These are phyloP conservation scores for Mollisiaceae sp. DNA, from an alignment of 2,329 filamentous ascomycete genomes.

Conservation along the genomic window DNA sequence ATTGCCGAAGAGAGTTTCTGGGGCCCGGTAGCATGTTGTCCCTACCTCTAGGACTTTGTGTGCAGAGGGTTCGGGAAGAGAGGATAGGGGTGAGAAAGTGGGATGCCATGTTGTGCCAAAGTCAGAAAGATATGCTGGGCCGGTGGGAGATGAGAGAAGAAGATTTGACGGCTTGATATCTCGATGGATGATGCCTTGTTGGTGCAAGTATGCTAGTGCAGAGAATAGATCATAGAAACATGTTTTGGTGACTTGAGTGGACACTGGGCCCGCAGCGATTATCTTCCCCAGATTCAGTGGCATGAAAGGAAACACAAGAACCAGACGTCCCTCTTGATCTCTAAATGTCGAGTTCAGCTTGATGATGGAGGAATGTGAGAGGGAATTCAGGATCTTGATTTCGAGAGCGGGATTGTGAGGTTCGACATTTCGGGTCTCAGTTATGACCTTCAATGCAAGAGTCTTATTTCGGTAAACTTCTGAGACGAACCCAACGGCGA, in stretches of 20 bases:
- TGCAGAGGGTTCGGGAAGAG: slow-evolving; percentile 63
- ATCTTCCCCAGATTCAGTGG: slow-evolving; percentile 73
- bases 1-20: slow-evolving; percentile 88
- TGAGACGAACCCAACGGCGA: slow-evolving; percentile 77
- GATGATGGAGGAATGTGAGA: slow-evolving; percentile 65
- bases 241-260: slow-evolving; percentile 41
- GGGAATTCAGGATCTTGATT: slow-evolving; percentile 69
- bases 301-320: slow-evolving; percentile 86
- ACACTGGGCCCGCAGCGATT: slow-evolving; percentile 54
- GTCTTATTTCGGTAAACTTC: slow-evolving; percentile 72
- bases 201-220: slow-evolving; percentile 75
- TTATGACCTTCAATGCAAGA: slow-evolving; percentile 85
- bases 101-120: slow-evolving; percentile 90
- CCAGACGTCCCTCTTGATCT: slow-evolving; percentile 71
- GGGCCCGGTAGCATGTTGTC: slow-evolving; percentile 87
- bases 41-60: slow-evolving; percentile 91
- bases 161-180: slow-evolving; percentile 95
- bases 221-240: slow-evolving; percentile 71
- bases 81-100: slow-evolving; percentile 47
- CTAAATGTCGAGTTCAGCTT: slow-evolving; percentile 75
- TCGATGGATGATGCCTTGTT: slow-evolving; percentile 81
- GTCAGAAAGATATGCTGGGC: slow-evolving; percentile 82
- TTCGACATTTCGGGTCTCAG: slow-evolving; percentile 70
- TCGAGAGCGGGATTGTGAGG: slow-evolving; percentile 87
- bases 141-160: slow-evolving; percentile 68